Evolutionary conservation across 2,329 filamentous ascomycete genomes (phyloP).

Genomic region (Pseudogymnoascus sp.): DNA sequence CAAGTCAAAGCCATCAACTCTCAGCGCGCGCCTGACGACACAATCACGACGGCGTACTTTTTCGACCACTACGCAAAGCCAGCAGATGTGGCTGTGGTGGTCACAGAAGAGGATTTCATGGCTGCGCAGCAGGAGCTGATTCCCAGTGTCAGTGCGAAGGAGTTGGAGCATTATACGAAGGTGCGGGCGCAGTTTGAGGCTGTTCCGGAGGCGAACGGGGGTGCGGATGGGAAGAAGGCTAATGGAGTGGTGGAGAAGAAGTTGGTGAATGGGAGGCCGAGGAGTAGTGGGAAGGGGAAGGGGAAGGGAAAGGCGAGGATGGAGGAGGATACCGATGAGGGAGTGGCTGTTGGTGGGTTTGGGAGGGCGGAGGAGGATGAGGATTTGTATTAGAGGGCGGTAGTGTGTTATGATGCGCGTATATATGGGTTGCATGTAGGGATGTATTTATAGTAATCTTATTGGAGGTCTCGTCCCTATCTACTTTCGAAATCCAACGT

Average conservation of each 20-base stretch:
- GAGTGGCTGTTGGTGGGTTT: slow-evolving; percentile 35
- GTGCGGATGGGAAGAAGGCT: slow-evolving; percentile 25
- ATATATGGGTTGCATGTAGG: slow-evolving; percentile 3
- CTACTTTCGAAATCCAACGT: background rate
- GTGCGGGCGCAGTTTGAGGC: slow-evolving; percentile 82
- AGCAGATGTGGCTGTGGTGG: slow-evolving; percentile 79
- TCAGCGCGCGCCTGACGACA: slow-evolving; percentile 32
- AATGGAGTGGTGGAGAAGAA: slow-evolving; percentile 18
- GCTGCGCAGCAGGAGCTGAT: slow-evolving; percentile 78
- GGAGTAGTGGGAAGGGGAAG: slow-evolving; percentile 51
- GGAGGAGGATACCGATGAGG: slow-evolving; percentile 44
- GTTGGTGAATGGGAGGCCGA: slow-evolving; percentile 15
- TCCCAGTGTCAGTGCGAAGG: slow-evolving; percentile 88
- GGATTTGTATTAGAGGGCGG: slow-evolving; percentile 28
- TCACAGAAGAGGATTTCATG: slow-evolving; percentile 82
- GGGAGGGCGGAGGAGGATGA: slow-evolving; percentile 30
- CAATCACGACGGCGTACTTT: slow-evolving; percentile 79
- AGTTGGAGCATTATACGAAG: slow-evolving; percentile 82
- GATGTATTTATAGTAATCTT: slow-evolving; percentile 7
- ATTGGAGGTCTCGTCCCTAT: background rate
- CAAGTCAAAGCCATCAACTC: slow-evolving; percentile 69
- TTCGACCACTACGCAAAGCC: slow-evolving; percentile 86
- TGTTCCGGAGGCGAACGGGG: slow-evolving; percentile 33
- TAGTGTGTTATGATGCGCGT: background rate
- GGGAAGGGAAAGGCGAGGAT: slow-evolving; percentile 42